phyloP scores from a whole-genome alignment of 805 yeast species.

The Pichia exigua region DNA sequence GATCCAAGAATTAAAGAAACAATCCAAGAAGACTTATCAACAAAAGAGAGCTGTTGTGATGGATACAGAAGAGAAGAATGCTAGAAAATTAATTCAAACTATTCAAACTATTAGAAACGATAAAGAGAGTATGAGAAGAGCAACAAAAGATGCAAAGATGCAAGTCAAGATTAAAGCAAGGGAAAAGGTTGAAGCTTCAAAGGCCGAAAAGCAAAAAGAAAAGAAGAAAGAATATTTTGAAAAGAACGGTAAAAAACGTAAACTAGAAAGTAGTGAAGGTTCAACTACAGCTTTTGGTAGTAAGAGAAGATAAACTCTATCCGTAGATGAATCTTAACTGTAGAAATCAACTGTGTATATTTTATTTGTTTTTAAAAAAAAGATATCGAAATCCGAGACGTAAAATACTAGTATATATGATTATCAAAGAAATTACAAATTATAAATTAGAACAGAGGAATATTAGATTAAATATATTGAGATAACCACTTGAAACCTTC shows the following conservation, averaged over 20 bases:
- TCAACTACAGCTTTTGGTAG: constrained; percentile 23
- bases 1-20: constrained; percentile 81
- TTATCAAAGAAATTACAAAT: background rate
- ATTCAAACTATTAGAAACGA: constrained; percentile 78
- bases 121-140: constrained; percentile 69
- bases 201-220: constrained; percentile 69
- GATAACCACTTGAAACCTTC: constrained; percentile 98
- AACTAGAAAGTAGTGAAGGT: constrained; percentile 26
- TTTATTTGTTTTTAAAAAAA: background rate
- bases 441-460: background rate
- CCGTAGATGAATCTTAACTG: background rate
- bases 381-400: background rate
- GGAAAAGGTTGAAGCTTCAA: constrained; percentile 65
- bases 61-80: constrained; percentile 89
- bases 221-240: constrained; percentile 83
- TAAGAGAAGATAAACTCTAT: constrained; percentile 14
- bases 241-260: constrained; percentile 59
- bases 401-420: background rate
- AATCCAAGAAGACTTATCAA: constrained; percentile 72
- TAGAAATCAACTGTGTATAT: background rate
- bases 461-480: constrained; percentile 62
- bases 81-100: constrained; percentile 81
- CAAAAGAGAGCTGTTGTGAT: constrained; percentile 88
- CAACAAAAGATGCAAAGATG: constrained; percentile 69
- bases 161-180: constrained; percentile 65